phyloP scores from a whole-genome alignment of 2,329 filamentous ascomycete species.

The Ascochyta pisi region DNA sequence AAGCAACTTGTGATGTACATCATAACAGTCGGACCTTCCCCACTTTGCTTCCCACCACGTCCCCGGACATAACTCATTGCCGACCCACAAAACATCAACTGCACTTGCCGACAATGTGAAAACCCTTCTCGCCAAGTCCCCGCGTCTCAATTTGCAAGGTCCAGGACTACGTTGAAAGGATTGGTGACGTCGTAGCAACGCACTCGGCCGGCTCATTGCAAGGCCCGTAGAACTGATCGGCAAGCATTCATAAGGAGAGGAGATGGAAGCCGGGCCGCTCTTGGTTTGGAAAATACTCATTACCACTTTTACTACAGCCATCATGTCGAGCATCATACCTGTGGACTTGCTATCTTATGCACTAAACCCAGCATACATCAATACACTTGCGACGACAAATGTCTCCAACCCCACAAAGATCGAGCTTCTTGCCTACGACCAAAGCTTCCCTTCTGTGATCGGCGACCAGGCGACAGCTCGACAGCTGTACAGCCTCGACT shows the following conservation, averaged over 20 bases:
- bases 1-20: background rate
- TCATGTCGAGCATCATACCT: conserved; percentile 40
- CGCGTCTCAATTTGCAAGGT: background rate
- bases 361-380: conserved; percentile 41
- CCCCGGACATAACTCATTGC: background rate
- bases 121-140: background rate
- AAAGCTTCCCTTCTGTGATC: conserved; percentile 42
- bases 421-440: conserved; percentile 48
- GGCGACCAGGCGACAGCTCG: conserved; percentile 42
- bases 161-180: background rate
- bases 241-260: background rate
- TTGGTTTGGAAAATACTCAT: conserved; percentile 23
- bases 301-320: conserved; percentile 19
- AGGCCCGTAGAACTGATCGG: background rate
- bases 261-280: background rate
- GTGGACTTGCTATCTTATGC: conserved; percentile 44
- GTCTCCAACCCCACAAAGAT: conserved; percentile 43
- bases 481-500: conserved; percentile 39
- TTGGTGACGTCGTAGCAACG: background rate
- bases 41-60: background rate
- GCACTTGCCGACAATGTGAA: background rate
- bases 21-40: background rate
- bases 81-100: background rate
- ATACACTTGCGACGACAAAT: conserved; percentile 38
- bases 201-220: background rate